Evolutionary conservation across 164 flowering plant genomes (phyloP), one percentile per base, ranked within the genome.

Genomic region (Aristolochia californica): DNA sequence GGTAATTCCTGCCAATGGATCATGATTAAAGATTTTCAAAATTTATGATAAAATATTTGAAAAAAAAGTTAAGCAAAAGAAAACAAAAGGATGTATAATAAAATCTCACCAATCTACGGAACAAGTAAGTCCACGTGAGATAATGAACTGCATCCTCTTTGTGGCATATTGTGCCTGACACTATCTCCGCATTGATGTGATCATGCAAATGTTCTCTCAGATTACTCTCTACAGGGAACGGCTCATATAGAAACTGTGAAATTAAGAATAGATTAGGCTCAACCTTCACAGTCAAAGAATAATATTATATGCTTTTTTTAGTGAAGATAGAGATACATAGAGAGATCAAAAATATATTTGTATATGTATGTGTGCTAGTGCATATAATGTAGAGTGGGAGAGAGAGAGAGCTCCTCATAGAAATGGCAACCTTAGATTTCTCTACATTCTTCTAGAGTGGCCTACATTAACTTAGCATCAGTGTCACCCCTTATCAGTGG

Each of bases 161-260:
- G 60, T 87, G 84, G 71, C 81, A 78, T 58, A 93, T 85, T 47
- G 99, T 93, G 53, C 96, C 95, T 63, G 96, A 81, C 61, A 87
- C 85, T 63, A 93, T 93, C 76, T 93, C 97, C 4, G 99, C 99
- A 74, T 89, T 93, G 48, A 93, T 67, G 63, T 93, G 91, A 67
- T 89, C 72, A 60, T 89, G 97, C 77, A 93, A 64, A 55, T 85
- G 91, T 68, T 89, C 97, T 74, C 81, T 83, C 63, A 93, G 74
- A 74, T 83, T 93, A 72, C 98, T 93, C 76, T 93, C 98, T 62
- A 93, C 98, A 0, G 98, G 98, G 71, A 93, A 93, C 26, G 98
- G 98, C 73, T 93, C 98, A 63, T 93, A 93, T 45, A 93, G 77
- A 70, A 93, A 93, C 98, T 93, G 85, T 72, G 68, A 64, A 57